Percentiles rank a stretch among this genome's conserved stretches.
phyloP scores from a whole-genome alignment of 768 basidiomycete species.

The Amanita pallidorosea region DNA sequence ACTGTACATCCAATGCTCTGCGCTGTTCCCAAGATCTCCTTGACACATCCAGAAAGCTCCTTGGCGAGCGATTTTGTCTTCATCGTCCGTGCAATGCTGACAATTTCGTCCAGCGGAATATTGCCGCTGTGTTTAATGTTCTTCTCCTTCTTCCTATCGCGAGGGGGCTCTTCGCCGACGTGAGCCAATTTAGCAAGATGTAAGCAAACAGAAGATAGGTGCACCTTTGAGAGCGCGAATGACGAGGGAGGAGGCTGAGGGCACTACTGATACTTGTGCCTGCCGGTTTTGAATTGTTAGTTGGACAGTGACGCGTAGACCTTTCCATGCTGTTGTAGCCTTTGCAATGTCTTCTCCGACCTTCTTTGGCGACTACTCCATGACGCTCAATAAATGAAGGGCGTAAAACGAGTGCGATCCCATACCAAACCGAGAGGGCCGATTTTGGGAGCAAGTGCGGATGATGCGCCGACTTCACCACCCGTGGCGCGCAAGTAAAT shows the following conservation, averaged over 20 bases:
- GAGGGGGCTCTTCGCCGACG: constrained; percentile 71
- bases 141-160: constrained; percentile 99
- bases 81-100: constrained; percentile 96
- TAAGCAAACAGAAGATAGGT: constrained; percentile 12
- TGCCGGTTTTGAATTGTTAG: constrained; percentile 99
- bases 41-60: constrained; percentile 77
- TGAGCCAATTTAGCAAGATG: constrained; percentile 4
- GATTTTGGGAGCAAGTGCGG: constrained; percentile 98
- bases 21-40: constrained; percentile 97
- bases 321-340: constrained; percentile 97
- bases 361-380: constrained; percentile 92
- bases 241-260: constrained; percentile 94
- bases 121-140: constrained; percentile 99
- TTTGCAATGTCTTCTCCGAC: constrained; percentile 99
- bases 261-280: constrained; percentile 93
- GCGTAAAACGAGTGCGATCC: constrained; percentile 4
- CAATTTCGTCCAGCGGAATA: constrained; percentile 85
- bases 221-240: constrained; percentile 96
- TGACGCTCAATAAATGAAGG: not conserved
- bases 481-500: constrained; percentile 98
- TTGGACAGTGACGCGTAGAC: constrained; percentile 97
- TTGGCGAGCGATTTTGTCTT: constrained; percentile 89
- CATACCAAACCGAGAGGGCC: constrained; percentile 98
- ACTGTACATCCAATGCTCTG: constrained; percentile 97
- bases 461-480: constrained; percentile 98